phyloP scores from a whole-genome alignment of 495 filamentous ascomycete genomes.

The Penicillium salamii region DNA sequence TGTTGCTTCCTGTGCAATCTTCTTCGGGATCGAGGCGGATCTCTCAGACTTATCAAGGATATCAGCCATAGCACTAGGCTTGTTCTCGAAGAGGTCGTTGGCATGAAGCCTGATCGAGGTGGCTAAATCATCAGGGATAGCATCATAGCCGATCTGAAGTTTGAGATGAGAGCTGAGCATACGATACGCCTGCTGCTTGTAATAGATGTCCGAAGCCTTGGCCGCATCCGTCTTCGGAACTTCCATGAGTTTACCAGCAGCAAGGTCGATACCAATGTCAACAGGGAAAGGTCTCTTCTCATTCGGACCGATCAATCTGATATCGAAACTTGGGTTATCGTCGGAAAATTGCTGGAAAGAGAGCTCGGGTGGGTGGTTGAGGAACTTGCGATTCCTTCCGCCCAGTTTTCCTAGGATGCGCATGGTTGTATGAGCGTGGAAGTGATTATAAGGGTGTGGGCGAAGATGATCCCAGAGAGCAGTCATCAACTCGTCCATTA shows the following conservation, averaged over 20 bases:
- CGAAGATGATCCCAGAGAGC: constrained; percentile 92
- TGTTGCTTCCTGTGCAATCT: constrained; percentile 72
- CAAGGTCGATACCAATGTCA: constrained; percentile 80
- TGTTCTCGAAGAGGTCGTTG: constrained; percentile 72
- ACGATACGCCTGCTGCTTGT: constrained; percentile 89
- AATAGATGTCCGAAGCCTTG: constrained; percentile 76
- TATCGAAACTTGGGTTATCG: constrained; percentile 78
- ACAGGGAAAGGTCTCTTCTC: constrained; percentile 84
- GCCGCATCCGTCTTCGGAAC: constrained; percentile 59
- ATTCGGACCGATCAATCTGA: constrained; percentile 83
- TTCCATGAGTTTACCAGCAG: constrained; percentile 82
- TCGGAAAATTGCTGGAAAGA: constrained; percentile 81
- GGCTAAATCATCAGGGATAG: constrained; percentile 82
- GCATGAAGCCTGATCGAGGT: constrained; percentile 82
- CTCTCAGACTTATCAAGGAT: constrained; percentile 66
- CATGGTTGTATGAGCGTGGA: constrained; percentile 96
- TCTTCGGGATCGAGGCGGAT: constrained; percentile 80
- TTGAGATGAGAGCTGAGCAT: constrained; percentile 85
- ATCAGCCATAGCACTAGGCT: constrained; percentile 59
- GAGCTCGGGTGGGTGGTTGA: constrained; percentile 80
- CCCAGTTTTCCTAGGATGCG: constrained; percentile 97
- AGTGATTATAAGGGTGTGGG: constrained; percentile 91
- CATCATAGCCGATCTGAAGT: constrained; percentile 82
- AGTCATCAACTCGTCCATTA: constrained; percentile 97
- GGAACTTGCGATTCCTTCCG: constrained; percentile 90